phyloP scores from a whole-genome alignment of 23 red algal genomes.

The Cyanidiococcus yangmingshanensis region DNA sequence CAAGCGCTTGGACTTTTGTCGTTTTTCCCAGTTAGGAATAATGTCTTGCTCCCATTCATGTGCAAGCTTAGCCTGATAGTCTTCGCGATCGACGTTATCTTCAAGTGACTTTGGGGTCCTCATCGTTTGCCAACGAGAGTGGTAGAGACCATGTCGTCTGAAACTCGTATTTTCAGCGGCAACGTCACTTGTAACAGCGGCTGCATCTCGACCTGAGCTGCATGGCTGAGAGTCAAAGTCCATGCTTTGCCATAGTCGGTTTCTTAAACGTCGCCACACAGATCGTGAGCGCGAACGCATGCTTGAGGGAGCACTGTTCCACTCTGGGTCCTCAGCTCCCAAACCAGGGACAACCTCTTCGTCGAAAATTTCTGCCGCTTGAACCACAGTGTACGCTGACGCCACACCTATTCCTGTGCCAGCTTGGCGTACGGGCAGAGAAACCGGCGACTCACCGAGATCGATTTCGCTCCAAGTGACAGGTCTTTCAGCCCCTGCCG shows the following conservation, averaged over 20 bases:
- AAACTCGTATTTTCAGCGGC: neutral
- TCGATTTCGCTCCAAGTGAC: neutral
- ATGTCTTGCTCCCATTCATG: constrained; percentile 70
- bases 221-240: neutral
- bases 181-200: neutral
- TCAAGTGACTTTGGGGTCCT: neutral
- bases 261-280: neutral
- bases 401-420: neutral
- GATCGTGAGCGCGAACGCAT: neutral
- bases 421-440: neutral
- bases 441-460: neutral
- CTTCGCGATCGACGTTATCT: constrained; percentile 3
- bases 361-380: neutral
- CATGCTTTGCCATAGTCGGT: neutral
- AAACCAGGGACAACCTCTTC: neutral
- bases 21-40: constrained; percentile 64
- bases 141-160: neutral
- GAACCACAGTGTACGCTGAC: neutral
- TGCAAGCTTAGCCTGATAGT: constrained; percentile 31
- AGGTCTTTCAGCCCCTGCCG: no score
- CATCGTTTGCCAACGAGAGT: neutral
- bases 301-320: neutral
- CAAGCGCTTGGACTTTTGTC: constrained; percentile 45
- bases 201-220: neutral
- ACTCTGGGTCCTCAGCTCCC: neutral